Base-by-base conservation (phyloP, 139 green algal genomes). In the Choricystis sp. region DNA sequence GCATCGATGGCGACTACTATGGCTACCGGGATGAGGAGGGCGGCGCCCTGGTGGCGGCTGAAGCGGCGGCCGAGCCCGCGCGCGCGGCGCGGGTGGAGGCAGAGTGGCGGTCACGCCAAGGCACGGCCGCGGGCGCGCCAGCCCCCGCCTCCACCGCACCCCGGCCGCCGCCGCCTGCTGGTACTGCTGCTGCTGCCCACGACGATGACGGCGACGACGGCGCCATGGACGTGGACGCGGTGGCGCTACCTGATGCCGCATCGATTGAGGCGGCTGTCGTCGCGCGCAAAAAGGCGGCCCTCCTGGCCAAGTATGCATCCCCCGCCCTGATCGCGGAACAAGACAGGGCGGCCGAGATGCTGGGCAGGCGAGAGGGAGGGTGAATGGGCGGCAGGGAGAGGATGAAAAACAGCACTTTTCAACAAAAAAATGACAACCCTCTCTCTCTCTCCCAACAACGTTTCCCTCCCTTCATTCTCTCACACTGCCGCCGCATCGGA, bases 1-100 rank as follows among this genome's bases (percentile, higher is more conserved):
- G 71, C 29, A 94, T 98, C 58, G 81, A 97, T 69, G 82, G 75
- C 3, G 92, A 97, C 69, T 99, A 99, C 73, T 99, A 95, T 58
- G 94, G 94, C n/a, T 94, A 95, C 67, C 62, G 84, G 19, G 91
- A 97, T 63, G 91, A 97, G 61, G 91, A 97, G 63, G 89, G 96
- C 59, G 91, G 89, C 19, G 69, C 92, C 48, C 70, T 97, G 68
- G 64, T 87, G 29, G 74, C 78, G 63, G 74, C 86, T 29, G 89
- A 96, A 69, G 81, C 65, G 16, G 72, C 73, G 24, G 89, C 89
- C 28, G 86, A 94, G 69, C 67, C 72, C 22, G n/a, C 65, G 1
- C 77, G 62, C 74, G 78, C 2, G 60, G 65, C 3, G 29, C 81
- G 79, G 60, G 29, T 48, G 23, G 24, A 61, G 22, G 31, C 49